A percentile compares a stretch with the other conserved stretches of the same genome.
phyloP scores from a whole-genome alignment of 441 rosid species.

The Erodium trifolium region DNA sequence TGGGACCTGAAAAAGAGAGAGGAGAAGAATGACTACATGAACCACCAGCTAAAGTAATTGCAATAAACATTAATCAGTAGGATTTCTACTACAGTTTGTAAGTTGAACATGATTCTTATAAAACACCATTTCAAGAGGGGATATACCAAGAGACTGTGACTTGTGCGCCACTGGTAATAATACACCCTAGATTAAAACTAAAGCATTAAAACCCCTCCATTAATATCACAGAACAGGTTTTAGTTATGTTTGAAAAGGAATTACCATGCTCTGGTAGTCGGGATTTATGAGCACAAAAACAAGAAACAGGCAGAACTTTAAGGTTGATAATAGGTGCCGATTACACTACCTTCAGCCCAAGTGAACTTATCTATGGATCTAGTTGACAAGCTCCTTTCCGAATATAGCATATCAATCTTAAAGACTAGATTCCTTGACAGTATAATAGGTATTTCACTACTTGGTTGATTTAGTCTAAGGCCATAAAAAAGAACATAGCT shows the following conservation, averaged over 20 bases:
- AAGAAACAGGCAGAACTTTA: too few relatives aligned
- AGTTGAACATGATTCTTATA: neutral
- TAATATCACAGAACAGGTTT: neutral
- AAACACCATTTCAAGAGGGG: neutral
- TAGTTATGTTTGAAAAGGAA: neutral
- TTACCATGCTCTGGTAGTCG: neutral
- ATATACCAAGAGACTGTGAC: neutral
- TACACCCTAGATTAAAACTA: too few relatives aligned
- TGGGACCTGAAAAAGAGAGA: slow-evolving; percentile 48
- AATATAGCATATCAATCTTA: neutral
- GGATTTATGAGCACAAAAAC: neutral
- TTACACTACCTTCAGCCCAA: neutral
- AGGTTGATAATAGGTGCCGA: too few relatives aligned
- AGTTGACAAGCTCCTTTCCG: neutral
- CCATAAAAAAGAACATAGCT: too few relatives aligned
- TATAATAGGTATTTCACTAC: too few relatives aligned
- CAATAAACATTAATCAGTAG: too few relatives aligned
- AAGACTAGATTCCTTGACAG: neutral
- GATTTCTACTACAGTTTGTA: too few relatives aligned
- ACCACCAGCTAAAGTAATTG: too few relatives aligned
- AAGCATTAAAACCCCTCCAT: too few relatives aligned
- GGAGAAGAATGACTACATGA: neutral
- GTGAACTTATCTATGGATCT: neutral
- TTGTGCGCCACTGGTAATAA: neutral
- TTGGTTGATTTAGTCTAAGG: neutral